These are phyloP conservation scores for Cordyceps farinosa DNA, from an alignment of 2,329 filamentous ascomycete species.

Conservation along the genomic window DNA sequence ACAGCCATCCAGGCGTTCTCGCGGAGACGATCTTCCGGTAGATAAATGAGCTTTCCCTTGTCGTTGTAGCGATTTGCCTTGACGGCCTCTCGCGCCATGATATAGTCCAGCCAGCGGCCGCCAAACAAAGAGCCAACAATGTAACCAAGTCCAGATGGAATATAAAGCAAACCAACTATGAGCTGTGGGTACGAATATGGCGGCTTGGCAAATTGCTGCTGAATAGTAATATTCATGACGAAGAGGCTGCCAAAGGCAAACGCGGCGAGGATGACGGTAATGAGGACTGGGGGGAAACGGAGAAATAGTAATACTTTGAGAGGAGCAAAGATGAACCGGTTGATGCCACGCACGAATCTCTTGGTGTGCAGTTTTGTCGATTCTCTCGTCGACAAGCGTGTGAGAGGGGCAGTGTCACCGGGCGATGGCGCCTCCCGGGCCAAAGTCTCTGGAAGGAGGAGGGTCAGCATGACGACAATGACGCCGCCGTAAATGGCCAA, in stretches of 20 bases:
- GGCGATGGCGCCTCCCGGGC: constrained; percentile 18
- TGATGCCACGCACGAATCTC: constrained; percentile 49
- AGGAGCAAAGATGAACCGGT: constrained; percentile 67
- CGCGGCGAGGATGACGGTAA: constrained; percentile 70
- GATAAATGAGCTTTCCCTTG: constrained; percentile 61
- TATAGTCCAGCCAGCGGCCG: constrained; percentile 73
- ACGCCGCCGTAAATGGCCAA: constrained; percentile 61
- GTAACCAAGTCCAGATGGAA: constrained; percentile 74
- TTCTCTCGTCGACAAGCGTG: constrained; percentile 8
- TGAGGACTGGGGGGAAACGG: constrained; percentile 67
- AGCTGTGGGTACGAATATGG: constrained; percentile 69
- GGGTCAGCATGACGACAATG: constrained; percentile 48
- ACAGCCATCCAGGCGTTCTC: constrained; percentile 79
- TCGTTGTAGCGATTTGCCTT: constrained; percentile 66
- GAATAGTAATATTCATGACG: constrained; percentile 72
- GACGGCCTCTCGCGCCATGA: constrained; percentile 75
- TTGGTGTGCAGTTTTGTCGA: constrained; percentile 1
- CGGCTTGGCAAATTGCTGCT: constrained; percentile 60
- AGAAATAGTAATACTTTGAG: constrained; percentile 67
- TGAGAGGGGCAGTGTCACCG: not conserved
- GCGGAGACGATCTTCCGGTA: constrained; percentile 77
- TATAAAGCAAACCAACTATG: constrained; percentile 71
- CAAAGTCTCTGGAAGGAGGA: constrained; percentile 60
- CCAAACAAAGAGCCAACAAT: constrained; percentile 64
- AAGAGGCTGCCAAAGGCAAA: constrained; percentile 75